Evolutionary conservation across 2,329 filamentous ascomycete genomes (phyloP), one percentile per base, ranked within the genome.

Genomic region (Geosmithia morbida): DNA sequence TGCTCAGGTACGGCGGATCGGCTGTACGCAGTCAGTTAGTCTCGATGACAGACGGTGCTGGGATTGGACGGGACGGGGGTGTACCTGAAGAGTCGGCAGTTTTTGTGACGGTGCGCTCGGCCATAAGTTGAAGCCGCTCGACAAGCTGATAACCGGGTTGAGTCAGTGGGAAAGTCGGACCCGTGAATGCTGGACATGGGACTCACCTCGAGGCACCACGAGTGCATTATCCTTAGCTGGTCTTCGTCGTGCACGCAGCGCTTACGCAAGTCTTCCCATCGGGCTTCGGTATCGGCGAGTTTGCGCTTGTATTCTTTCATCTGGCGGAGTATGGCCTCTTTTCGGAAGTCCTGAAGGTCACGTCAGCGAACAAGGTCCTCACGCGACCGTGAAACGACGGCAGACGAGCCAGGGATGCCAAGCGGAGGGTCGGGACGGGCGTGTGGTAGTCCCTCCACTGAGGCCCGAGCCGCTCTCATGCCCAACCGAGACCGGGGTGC

Each of bases 291-390:
- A 41, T 84, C 85, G 49, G 76, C 74, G 61, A 88, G 89, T 62
- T 94, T 87, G 56, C 92, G 82, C 67, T 94, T 95, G 66, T 94
- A 96, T 66, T 97, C 92, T 61, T 88, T 86, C 88, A 98, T 95
- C 68, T 96, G 90, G 49, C 94, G 87, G 58, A 86, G 83, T 62
- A 98, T 95, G 53, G 92, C 92, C 70, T 95, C 92, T 69, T 97
- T 98, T 13, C 33, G 33, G 33, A 37, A 37, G 33, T 37, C 33
- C 33, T 37, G 33, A 16, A 13, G 33, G 13, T 13, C 14, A 37
- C 33, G 33, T 37, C 33, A 37, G 33, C 11, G 13, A 37, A 37
- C 13, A 11, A 13, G 3, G 33, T 37, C 33, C 33, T 37, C 33
- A 37, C 33, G 33, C 33, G 33, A 37, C 33, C 33, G 13, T 37